phyloP scores from a whole-genome alignment of 352 stramenopile genomes.

The Globisporangium radiosum region DNA sequence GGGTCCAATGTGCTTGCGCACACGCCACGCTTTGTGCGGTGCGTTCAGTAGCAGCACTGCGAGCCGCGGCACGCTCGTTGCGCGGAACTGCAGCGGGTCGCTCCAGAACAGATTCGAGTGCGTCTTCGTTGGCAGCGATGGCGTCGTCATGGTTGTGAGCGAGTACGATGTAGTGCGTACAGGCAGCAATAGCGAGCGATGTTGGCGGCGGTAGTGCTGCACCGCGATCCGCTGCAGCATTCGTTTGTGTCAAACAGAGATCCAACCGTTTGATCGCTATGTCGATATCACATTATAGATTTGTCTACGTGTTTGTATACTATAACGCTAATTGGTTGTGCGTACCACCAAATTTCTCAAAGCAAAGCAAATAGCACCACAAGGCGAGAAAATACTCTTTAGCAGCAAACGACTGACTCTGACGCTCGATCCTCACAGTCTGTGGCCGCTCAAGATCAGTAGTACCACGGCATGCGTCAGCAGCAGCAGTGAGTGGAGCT shows the following conservation, averaged over 20 bases:
- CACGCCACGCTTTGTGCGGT: slow-evolving; percentile 34
- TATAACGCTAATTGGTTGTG: too few species aligned
- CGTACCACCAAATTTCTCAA: neutral
- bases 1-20: slow-evolving; percentile 14
- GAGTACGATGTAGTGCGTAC: too few species aligned
- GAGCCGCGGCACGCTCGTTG: slow-evolving; percentile 24
- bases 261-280: neutral
- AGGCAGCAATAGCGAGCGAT: too few species aligned
- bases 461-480: too few species aligned
- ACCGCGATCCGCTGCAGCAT: neutral
- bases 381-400: neutral
- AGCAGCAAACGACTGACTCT: too few species aligned
- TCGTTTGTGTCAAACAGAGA: too few species aligned
- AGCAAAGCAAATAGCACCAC: neutral
- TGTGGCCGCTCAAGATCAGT: too few species aligned
- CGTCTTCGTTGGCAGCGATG: slow-evolving; percentile 14
- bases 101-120: slow-evolving; percentile 63
- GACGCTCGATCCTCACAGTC: neutral
- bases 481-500: too few species aligned
- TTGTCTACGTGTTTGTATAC: neutral
- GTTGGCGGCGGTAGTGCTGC: too few species aligned
- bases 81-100: slow-evolving; percentile 18
- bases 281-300: neutral
- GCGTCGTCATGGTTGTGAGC: slow-evolving; percentile 15
- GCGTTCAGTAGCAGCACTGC: slow-evolving; percentile 64